These are phyloP conservation scores for Trametes versicolor DNA, from an alignment of 1,284 basidiomycete genomes.

Conservation along the genomic window DNA sequence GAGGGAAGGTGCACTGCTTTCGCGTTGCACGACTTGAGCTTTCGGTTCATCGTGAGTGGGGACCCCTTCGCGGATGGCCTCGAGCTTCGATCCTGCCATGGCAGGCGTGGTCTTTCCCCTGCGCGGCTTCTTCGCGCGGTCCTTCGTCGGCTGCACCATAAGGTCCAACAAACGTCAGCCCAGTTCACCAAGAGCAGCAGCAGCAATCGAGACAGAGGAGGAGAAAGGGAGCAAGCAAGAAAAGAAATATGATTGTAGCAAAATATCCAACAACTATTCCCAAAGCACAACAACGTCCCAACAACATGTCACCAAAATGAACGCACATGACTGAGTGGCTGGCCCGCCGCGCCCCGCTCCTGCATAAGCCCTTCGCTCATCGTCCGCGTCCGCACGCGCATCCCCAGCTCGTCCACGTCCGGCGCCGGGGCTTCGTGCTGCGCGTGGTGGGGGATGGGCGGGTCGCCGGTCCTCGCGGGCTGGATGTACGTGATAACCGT, in stretches of 20 bases:
- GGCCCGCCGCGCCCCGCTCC: slow-evolving; percentile 44
- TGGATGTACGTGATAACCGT: slow-evolving; percentile 64
- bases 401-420: slow-evolving; percentile 68
- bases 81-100: slow-evolving; percentile 19
- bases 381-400: slow-evolving; percentile 50
- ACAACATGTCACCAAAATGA: slow-evolving; percentile 67
- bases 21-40: neutral
- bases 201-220: slow-evolving; percentile 29
- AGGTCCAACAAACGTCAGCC: slow-evolving; percentile 33
- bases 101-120: slow-evolving; percentile 51
- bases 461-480: slow-evolving; percentile 59
- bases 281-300: slow-evolving; percentile 18
- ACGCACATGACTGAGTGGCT: slow-evolving; percentile 86
- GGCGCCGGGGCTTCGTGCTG: slow-evolving; percentile 34
- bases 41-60: slow-evolving; percentile 20
- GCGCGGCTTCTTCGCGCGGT: slow-evolving; percentile 69
- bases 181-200: slow-evolving; percentile 24
- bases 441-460: slow-evolving; percentile 42
- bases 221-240: slow-evolving; percentile 38
- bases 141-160: slow-evolving; percentile 70
- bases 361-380: slow-evolving; percentile 37
- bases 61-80: slow-evolving; percentile 26
- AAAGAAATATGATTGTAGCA: slow-evolving; percentile 24
- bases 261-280: slow-evolving; percentile 4
- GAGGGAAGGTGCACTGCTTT: slow-evolving; percentile 13